phyloP scores from a whole-genome alignment of 2,329 filamentous ascomycete species.

The Fusarium incarnatum region DNA sequence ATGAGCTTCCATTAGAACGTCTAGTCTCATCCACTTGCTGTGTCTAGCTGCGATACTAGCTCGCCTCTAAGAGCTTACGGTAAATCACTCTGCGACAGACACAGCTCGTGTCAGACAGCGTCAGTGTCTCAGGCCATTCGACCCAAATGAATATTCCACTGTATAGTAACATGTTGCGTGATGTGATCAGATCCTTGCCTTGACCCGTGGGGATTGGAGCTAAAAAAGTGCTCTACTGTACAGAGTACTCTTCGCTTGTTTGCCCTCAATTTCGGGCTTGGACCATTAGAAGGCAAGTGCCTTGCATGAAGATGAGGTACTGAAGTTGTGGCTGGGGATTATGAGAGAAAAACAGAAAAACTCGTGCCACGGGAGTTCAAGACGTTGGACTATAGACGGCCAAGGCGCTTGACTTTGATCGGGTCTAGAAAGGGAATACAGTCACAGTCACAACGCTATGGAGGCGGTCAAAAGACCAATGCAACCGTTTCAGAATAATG shows the following conservation, averaged over 20 bases:
- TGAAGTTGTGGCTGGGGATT: conserved; percentile 15
- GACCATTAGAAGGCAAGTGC: conserved; percentile 12
- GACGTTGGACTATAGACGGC: not conserved
- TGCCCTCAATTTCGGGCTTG: conserved; percentile 34
- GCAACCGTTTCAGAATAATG: conserved; percentile 1
- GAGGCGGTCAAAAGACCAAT: conserved; percentile 6
- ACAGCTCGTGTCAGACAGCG: conserved; percentile 14
- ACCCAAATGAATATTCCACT: not conserved
- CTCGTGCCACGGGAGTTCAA: not conserved
- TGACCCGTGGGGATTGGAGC: not conserved
- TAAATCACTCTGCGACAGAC: conserved; percentile 17
- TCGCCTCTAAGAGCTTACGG: not conserved
- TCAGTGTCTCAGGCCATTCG: conserved; percentile 20
- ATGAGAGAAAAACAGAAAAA: not conserved
- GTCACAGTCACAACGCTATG: not conserved
- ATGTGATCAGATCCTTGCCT: conserved; percentile 5
- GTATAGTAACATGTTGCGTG: conserved; percentile 18
- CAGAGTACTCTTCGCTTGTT: not conserved
- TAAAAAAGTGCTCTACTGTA: conserved; percentile 8
- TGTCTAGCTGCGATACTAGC: conserved; percentile 6
- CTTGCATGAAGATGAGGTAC: conserved; percentile 18
- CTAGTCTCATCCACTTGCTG: conserved; percentile 15
- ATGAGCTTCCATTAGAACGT: conserved; percentile 3
- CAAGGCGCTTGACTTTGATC: conserved; percentile 3
- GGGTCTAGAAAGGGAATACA: not conserved